Evolutionary conservation across 352 stramenopile genomes (phyloP).

Genomic region (Globisporangium splendens): DNA sequence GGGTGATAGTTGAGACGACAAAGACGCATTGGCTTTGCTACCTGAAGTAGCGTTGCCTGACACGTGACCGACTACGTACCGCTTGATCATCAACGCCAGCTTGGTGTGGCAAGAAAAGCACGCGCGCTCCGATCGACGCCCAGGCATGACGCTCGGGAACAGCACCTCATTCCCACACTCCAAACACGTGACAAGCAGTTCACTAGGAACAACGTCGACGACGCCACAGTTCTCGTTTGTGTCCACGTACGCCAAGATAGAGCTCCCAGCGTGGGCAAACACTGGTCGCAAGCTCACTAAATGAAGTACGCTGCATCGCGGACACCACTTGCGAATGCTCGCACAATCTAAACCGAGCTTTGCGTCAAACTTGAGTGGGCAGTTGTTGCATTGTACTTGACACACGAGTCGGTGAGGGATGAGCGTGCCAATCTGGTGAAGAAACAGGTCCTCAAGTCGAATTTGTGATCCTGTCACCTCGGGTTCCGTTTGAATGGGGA

Average conservation of each 20-base stretch:
- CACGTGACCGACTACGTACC: slow-evolving; percentile 36
- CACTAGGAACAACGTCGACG: slow-evolving; percentile 63
- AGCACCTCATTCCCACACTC: slow-evolving; percentile 66
- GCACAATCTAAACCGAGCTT: slow-evolving; percentile 39
- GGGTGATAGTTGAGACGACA: slow-evolving; percentile 1
- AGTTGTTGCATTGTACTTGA: slow-evolving; percentile 70
- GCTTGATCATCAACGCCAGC: slow-evolving; percentile 64
- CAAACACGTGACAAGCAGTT: slow-evolving; percentile 70
- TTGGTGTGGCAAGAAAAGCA: slow-evolving; percentile 82
- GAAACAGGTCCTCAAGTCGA: slow-evolving; percentile 63
- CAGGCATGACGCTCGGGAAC: slow-evolving; percentile 40
- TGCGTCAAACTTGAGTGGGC: slow-evolving; percentile 69
- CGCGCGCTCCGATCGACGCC: slow-evolving; percentile 52
- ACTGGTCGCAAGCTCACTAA: slow-evolving; percentile 58
- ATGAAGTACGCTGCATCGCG: slow-evolving; percentile 71
- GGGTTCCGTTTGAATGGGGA: slow-evolving; percentile 53
- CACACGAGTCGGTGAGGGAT: slow-evolving; percentile 57
- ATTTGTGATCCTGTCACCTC: slow-evolving; percentile 50
- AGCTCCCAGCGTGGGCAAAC: slow-evolving; percentile 66
- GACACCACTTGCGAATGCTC: slow-evolving; percentile 73
- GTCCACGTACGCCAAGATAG: slow-evolving; percentile 63
- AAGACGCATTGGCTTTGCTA: slow-evolving; percentile 10
- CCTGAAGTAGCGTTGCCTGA: neutral
- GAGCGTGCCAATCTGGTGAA: slow-evolving; percentile 77
- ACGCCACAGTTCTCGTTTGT: slow-evolving; percentile 65